Base-by-base conservation (phyloP, 176 grass and related monocot species). In the Rhynchospora breviuscula region DNA sequence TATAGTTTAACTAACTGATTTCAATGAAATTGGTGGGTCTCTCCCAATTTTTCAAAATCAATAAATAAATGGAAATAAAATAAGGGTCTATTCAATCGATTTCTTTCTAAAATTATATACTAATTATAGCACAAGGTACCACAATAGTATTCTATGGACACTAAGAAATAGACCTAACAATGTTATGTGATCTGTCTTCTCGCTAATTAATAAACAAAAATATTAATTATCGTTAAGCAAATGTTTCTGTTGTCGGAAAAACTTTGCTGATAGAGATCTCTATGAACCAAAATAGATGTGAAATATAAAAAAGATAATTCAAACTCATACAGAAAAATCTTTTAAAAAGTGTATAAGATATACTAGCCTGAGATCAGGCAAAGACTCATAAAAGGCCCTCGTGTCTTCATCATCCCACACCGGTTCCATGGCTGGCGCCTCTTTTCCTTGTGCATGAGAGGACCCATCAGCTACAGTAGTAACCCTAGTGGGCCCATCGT, bases 401-500 rank as follows among this genome's bases (percentile, higher is more conserved):
- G 97, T 99, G 85, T 99, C 97, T 48, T 99, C 97, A 75, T 99
- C 93, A 75, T 99, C 97, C 97, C 97, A 99, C 83, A 99, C 88
- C 85, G 97, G 93, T 86, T 99, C 97, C 83, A 92, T 65, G 44
- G 82, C 66, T 75, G 97, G 86, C 80, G 86, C 73, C 60, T 99
- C 96, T 89, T 99, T 99, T 47, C 80, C 89, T 63, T 81, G 71
- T 54, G 77, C 66, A 87, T 89, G 81, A 7, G 93, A 88, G 18
- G 86, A 80, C 21, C 76, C 86, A 64, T 99, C 93, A 63, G 57
- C 84, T 89, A 91, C 89, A 52, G 91, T 99, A 70, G 86, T 95
- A 85, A 99, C 91, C 78, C 97, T 95, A 62, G 97, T 99, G 76
- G 97, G 92, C 29, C 93, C 91, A 78, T 99, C 97, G 86, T 99